Evolutionary conservation across 2,329 filamentous ascomycete genomes (phyloP).

Genomic region (Pseudogymnoascus sp.): DNA sequence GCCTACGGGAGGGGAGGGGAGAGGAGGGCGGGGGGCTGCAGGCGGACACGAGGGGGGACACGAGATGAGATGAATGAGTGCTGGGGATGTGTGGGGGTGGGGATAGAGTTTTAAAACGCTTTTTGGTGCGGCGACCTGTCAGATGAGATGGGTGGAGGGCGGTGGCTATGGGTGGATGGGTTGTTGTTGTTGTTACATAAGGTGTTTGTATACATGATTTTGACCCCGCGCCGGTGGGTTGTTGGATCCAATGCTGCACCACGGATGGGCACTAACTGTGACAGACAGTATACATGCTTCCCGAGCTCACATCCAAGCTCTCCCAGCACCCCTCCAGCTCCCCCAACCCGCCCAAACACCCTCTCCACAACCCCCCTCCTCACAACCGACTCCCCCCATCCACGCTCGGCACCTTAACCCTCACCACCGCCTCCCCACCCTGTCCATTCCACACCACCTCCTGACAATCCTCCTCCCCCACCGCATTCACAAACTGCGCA

Average conservation of each 20-base stretch:
- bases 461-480: constrained; percentile 79
- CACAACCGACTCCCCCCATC: not conserved
- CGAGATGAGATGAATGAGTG: no score
- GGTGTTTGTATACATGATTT: not conserved
- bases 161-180: not conserved
- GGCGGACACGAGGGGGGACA: not conserved
- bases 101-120: not conserved
- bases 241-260: not conserved
- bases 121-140: not conserved
- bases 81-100: not conserved
- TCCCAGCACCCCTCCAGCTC: not conserved
- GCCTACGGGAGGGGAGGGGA: no score
- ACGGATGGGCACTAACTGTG: not conserved
- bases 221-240: not conserved
- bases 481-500: constrained; percentile 79
- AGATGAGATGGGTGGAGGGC: not conserved
- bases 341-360: not conserved
- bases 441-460: constrained; percentile 43
- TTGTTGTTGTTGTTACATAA: not conserved
- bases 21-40: not conserved
- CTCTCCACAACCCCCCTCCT: not conserved
- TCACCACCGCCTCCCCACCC: constrained; percentile 9
- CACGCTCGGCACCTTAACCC: constrained; percentile 17
- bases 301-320: not conserved
- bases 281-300: not conserved